Evolutionary conservation across 1,139 yeast species (phyloP), one percentile per base, ranked within the genome.

Genomic region (Yamadazyma epiphylla): DNA sequence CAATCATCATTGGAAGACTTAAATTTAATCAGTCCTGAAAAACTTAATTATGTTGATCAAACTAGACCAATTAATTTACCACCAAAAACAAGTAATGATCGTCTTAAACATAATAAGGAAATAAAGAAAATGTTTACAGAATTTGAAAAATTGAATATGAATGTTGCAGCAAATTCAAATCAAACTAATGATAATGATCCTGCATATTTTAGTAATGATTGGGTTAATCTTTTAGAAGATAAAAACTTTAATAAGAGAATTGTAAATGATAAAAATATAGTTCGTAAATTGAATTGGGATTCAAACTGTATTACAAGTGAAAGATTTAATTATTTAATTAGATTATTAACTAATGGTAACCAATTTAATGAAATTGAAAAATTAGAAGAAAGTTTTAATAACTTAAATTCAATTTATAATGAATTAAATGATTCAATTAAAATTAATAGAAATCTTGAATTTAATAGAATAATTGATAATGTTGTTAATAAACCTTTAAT

Each of bases 51-150:
- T 10, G 43, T 67, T 14, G 73, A 68, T 43, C 73, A 65, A 43
- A 56, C 70, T 4, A 53, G 74, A 32, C 74, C 74, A 13, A 66
- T 66, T 22, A 60, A 68, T 39, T 49, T 68, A 23, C 74, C 74
- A 13, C 74, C 74, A 0, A 68, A 68, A 38, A 44, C 53, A 11
- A 37, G 39, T 3, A 36, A 37, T 17, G 74, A 68, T 38, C 63
- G 56, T 27, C 41, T 54, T 10, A 64, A 59, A 38, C 74, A 68
- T 39, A 58, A 60, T 36, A 56, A 51, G 28, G 70, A 68, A 43
- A 51, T 67, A 33, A 53, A 62, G 29, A 56, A 49, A 37, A 59
- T 60, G 15, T 38, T 67, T 21, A 49, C 50, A 24, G 59, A 48
- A 35, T 54, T 49, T 35, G 72, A 67, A 23, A 28, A 27, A 39